Percentiles rank a stretch among this genome's conserved stretches.
phyloP scores from a whole-genome alignment of 2,329 filamentous ascomycete genomes.

The Huntiella decipiens region DNA sequence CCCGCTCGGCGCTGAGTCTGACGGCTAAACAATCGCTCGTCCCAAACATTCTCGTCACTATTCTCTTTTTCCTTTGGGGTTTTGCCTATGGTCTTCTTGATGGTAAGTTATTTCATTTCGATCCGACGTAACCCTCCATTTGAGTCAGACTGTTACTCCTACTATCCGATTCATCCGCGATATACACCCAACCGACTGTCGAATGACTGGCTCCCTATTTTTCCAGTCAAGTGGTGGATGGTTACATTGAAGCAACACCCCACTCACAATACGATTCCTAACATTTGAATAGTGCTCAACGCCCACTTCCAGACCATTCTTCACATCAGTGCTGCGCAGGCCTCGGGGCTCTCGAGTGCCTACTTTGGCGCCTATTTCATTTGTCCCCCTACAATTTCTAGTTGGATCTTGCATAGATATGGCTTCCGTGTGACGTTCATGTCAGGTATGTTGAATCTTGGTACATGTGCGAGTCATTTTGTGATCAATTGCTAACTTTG shows the following conservation, averaged over 20 bases:
- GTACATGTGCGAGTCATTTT: not conserved
- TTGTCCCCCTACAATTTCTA: constrained; percentile 20
- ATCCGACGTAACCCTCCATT: too few relatives aligned
- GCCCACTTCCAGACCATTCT: constrained; percentile 30
- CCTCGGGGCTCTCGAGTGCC: constrained; percentile 29
- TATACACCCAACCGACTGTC: too few relatives aligned
- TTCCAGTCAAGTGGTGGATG: too few relatives aligned
- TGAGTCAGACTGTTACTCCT: too few relatives aligned
- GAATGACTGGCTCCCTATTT: too few relatives aligned
- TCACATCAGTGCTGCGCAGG: constrained; percentile 24
- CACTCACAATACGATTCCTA: not conserved
- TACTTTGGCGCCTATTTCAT: constrained; percentile 30
- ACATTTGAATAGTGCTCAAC: constrained; percentile 23
- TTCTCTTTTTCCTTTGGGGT: constrained; percentile 28
- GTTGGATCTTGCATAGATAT: constrained; percentile 40
- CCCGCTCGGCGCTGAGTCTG: constrained; percentile 3
- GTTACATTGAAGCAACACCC: not conserved
- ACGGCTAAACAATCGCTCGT: constrained; percentile 8
- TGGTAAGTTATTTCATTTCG: constrained; percentile 3
- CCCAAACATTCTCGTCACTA: constrained; percentile 18
- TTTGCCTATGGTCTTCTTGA: constrained; percentile 28
- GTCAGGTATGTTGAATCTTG: constrained; percentile 19
- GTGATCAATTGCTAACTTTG: not conserved
- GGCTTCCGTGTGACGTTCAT: constrained; percentile 53
- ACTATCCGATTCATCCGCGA: too few relatives aligned